Evolutionary conservation across 768 basidiomycete species (phyloP).

Genomic region (Paxillus ammoniavirescens): DNA sequence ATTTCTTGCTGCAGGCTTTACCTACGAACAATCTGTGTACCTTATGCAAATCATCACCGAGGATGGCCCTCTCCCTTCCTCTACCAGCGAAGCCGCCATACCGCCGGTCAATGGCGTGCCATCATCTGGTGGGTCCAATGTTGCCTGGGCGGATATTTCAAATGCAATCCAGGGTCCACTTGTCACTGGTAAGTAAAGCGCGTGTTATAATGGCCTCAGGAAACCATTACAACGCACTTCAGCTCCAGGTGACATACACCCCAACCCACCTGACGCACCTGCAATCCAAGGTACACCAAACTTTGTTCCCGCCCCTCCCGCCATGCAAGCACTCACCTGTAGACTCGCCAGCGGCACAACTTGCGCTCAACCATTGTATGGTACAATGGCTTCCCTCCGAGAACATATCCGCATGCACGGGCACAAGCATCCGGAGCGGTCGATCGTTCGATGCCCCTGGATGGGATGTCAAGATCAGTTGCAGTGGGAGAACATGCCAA

Average conservation of each 20-base stretch:
- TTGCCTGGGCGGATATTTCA: neutral
- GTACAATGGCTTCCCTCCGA: conserved; percentile 1
- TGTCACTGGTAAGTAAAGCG: neutral
- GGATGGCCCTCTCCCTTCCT: too few relatives aligned
- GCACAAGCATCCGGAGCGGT: conserved; percentile 2
- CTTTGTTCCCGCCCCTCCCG: neutral
- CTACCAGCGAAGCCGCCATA: too few relatives aligned
- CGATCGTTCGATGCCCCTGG: conserved; percentile 9
- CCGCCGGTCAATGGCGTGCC: neutral
- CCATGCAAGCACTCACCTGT: neutral
- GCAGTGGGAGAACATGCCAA: conserved; percentile 5
- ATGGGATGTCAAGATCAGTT: conserved; percentile 1
- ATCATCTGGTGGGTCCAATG: neutral
- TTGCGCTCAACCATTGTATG: conserved; percentile 1
- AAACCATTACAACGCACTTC: neutral
- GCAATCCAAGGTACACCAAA: neutral
- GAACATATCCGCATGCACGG: conserved; percentile 12
- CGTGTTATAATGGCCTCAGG: neutral
- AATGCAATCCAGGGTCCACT: neutral
- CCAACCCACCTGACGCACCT: neutral
- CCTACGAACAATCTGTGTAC: too few relatives aligned
- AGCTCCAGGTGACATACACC: neutral
- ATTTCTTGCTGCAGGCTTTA: too few relatives aligned
- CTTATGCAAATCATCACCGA: too few relatives aligned
- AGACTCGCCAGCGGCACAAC: neutral